A percentile compares a stretch with the other conserved stretches of the same genome.
These are phyloP conservation scores for Fonsecaea monophora DNA, from an alignment of 2,329 filamentous ascomycete genomes.

Conservation along the genomic window DNA sequence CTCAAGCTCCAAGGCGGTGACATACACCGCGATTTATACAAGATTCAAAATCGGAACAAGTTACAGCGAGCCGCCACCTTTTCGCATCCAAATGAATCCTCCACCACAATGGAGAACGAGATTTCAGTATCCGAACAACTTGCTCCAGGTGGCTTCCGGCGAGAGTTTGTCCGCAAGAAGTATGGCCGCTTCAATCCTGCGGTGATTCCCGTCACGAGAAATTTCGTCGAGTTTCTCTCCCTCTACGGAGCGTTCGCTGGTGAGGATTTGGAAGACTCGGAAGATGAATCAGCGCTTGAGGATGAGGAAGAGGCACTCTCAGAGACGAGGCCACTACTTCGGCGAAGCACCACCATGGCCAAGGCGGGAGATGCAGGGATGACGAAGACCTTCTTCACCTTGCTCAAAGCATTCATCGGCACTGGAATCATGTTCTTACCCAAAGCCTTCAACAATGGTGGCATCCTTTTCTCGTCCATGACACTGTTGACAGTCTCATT, in stretches of 20 bases:
- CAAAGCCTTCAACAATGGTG: slow-evolving; percentile 79
- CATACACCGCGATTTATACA: slow-evolving; percentile 79
- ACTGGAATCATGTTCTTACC: slow-evolving; percentile 84
- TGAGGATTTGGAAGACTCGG: slow-evolving; percentile 67
- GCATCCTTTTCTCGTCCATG: slow-evolving; percentile 75
- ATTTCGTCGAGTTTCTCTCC: slow-evolving; percentile 77
- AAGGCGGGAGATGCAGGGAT: slow-evolving; percentile 68
- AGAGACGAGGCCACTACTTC: slow-evolving; percentile 67
- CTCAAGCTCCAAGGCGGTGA: slow-evolving; percentile 76
- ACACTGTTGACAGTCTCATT: slow-evolving; percentile 70
- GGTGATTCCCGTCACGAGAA: slow-evolving; percentile 63
- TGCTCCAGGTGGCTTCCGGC: slow-evolving; percentile 61
- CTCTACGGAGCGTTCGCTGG: slow-evolving; percentile 79
- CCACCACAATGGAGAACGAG: slow-evolving; percentile 46
- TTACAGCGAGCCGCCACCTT: slow-evolving; percentile 71
- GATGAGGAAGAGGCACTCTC: slow-evolving; percentile 56
- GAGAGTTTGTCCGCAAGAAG: slow-evolving; percentile 55
- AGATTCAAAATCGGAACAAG: slow-evolving; percentile 66
- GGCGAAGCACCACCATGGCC: slow-evolving; percentile 54
- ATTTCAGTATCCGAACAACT: slow-evolving; percentile 54
- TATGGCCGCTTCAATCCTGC: slow-evolving; percentile 36
- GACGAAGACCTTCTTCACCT: slow-evolving; percentile 77
- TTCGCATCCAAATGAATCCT: slow-evolving; percentile 55
- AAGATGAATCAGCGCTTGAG: slow-evolving; percentile 62
- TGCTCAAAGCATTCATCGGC: slow-evolving; percentile 79